These are phyloP conservation scores for Aspergillus jensenii DNA, from an alignment of 2,329 filamentous ascomycete genomes.

Conservation along the genomic window DNA sequence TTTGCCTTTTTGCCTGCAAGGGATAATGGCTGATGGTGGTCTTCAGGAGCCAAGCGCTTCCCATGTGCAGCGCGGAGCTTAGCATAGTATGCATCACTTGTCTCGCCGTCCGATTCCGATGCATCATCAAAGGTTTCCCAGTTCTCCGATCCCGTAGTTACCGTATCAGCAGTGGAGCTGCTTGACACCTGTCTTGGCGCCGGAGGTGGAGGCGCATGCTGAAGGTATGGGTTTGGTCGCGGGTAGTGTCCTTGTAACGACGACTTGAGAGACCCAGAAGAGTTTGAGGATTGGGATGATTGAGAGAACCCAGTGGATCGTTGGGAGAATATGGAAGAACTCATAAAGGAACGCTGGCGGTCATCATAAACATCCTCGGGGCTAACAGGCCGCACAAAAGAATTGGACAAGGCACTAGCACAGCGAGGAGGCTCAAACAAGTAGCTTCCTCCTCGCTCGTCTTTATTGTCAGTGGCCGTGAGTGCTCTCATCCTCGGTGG, in stretches of 20 bases:
- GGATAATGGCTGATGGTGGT: constrained; percentile 27
- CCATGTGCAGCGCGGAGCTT: constrained; percentile 68
- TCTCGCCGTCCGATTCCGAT: constrained; percentile 72
- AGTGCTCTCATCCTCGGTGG: constrained; percentile 93
- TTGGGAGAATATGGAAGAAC: constrained; percentile 42
- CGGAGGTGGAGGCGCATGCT: constrained; percentile 37
- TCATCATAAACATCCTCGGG: constrained; percentile 90
- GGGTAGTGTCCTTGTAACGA: constrained; percentile 31
- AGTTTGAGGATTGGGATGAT: constrained; percentile 43
- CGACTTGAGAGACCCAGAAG: constrained; percentile 36
- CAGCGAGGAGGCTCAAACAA: constrained; percentile 48
- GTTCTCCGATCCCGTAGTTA: constrained; percentile 83
- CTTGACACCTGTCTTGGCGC: constrained; percentile 68
- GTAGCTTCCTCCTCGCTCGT: constrained; percentile 34
- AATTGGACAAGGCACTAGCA: constrained; percentile 49
- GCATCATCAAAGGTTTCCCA: constrained; percentile 96
- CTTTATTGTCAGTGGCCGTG: constrained; percentile 52
- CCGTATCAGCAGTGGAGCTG: constrained; percentile 65
- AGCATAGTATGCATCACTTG: constrained; percentile 75
- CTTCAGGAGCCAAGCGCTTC: constrained; percentile 58
- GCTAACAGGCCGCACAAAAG: constrained; percentile 58
- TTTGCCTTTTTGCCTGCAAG: constrained; percentile 44
- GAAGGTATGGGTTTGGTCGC: constrained; percentile 36
- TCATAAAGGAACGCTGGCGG: constrained; percentile 50
- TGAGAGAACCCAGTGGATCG: constrained; percentile 40